These are phyloP conservation scores for Rhizopogon rudus DNA, from an alignment of 768 basidiomycete species.

Conservation along the genomic window DNA sequence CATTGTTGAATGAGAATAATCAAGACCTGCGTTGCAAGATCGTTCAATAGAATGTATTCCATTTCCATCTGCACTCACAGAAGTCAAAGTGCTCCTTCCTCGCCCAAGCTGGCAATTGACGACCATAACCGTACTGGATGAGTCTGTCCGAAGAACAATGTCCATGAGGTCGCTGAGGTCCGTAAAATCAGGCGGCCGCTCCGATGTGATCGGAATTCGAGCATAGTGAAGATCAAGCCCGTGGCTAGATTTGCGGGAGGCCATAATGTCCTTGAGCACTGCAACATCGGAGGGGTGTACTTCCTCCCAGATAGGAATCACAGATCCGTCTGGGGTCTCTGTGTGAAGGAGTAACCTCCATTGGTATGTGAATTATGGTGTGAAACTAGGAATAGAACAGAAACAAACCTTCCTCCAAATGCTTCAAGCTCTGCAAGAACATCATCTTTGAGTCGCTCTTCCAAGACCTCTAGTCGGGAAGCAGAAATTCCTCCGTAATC, in stretches of 20 bases:
- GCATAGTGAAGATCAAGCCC: constrained; percentile 70
- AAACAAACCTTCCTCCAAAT: constrained; percentile 76
- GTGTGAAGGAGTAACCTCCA: constrained; percentile 80
- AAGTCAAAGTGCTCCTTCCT: constrained; percentile 88
- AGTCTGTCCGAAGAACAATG: constrained; percentile 64
- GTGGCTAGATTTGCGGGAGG: constrained; percentile 35
- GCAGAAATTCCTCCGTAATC: constrained; percentile 96
- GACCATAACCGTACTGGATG: constrained; percentile 74
- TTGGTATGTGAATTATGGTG: background rate
- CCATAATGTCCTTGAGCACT: constrained; percentile 89
- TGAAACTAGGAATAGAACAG: background rate
- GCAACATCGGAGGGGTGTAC: constrained; percentile 66
- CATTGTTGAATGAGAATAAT: constrained; percentile 82
- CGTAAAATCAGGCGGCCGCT: constrained; percentile 70
- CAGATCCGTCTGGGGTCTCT: constrained; percentile 80
- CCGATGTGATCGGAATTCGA: constrained; percentile 91
- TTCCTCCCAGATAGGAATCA: constrained; percentile 95
- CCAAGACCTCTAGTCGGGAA: constrained; percentile 81
- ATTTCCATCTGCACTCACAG: constrained; percentile 40
- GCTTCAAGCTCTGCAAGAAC: constrained; percentile 76
- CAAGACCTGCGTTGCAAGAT: constrained; percentile 49
- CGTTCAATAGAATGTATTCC: background rate
- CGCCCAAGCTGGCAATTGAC: constrained; percentile 95
- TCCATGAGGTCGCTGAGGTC: constrained; percentile 77
- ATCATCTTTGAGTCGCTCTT: constrained; percentile 86